Conservation (phyloP, 495 filamentous ascomycete species). For the Xylaria venustula region DNA sequence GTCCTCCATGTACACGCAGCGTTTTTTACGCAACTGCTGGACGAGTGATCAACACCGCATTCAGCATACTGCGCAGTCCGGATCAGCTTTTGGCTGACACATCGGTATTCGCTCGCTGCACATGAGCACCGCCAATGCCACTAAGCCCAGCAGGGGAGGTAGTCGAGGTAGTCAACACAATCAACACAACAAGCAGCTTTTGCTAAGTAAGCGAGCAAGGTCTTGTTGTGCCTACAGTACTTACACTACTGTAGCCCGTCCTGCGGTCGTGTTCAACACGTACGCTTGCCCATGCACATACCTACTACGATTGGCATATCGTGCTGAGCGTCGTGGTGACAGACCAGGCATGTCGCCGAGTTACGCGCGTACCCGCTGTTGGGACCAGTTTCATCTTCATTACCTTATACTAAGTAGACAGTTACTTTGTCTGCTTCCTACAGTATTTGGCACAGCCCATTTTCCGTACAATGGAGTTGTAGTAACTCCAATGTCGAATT, state of each 20-base stretch:
- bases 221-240: too few species aligned
- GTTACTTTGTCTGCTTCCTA: neutral
- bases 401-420: neutral
- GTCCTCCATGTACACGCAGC: too few species aligned
- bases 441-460: neutral
- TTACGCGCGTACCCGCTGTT: neutral
- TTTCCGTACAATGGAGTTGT: neutral
- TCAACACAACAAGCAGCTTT: too few species aligned
- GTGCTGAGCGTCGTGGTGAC: too few species aligned
- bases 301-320: too few species aligned
- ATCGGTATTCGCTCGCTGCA: neutral
- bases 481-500: neutral
- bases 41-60: neutral
- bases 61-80: neutral
- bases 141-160: neutral
- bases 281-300: too few species aligned
- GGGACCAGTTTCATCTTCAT: neutral
- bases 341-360: neutral
- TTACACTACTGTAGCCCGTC: too few species aligned
- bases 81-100: constrained; percentile 1
- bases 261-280: too few species aligned
- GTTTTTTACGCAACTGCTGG: neutral
- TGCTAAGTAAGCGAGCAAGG: too few species aligned
- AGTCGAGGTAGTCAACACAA: neutral
- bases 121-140: neutral